These are phyloP conservation scores for Leishmania arabica DNA, from an alignment of 208 protist species.

Conservation along the genomic window DNA sequence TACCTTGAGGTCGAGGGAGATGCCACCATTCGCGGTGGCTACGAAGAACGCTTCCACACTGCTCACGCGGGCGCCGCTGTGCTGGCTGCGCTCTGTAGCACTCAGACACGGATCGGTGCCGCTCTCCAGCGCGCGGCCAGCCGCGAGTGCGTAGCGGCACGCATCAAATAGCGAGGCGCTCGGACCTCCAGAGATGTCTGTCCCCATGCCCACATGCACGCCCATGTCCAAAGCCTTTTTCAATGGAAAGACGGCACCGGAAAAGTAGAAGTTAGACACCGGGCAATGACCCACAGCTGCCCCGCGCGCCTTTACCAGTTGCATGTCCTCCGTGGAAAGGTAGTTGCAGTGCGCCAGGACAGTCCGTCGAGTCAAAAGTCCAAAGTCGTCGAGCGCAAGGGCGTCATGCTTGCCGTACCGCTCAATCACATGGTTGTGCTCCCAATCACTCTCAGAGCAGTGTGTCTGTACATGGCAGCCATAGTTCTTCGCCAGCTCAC, in stretches of 20 bases:
- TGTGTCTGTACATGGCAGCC: slow-evolving; percentile 78
- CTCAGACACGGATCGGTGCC: slow-evolving; percentile 43
- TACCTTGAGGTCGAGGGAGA: slow-evolving; percentile 84
- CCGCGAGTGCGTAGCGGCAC: slow-evolving; percentile 76
- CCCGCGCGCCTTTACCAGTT: slow-evolving; percentile 56
- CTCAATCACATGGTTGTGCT: slow-evolving; percentile 91
- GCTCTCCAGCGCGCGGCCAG: slow-evolving; percentile 61
- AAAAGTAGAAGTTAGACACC: slow-evolving; percentile 92
- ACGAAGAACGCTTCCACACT: slow-evolving; percentile 85
- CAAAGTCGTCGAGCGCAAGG: slow-evolving; percentile 79
- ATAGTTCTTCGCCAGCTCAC: slow-evolving; percentile 69
- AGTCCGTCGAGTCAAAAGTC: slow-evolving; percentile 78
- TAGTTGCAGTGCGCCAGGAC: slow-evolving; percentile 93
- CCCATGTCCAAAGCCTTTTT: slow-evolving; percentile 57
- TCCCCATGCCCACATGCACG: slow-evolving; percentile 92
- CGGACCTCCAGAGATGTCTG: slow-evolving; percentile 93
- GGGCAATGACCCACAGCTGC: slow-evolving; percentile 92
- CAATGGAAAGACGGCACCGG: slow-evolving; percentile 74
- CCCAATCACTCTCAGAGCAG: slow-evolving; percentile 86
- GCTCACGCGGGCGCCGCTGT: slow-evolving; percentile 32
- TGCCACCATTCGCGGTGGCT: slow-evolving; percentile 88
- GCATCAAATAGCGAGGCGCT: slow-evolving; percentile 84
- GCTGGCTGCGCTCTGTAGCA: slow-evolving; percentile 32
- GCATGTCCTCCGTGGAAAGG: slow-evolving; percentile 84
- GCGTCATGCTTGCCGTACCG: slow-evolving; percentile 85